Evolutionary conservation across 805 yeast genomes (phyloP), one percentile per base, ranked within the genome.

Genomic region (Lipomyces chichibuensis): DNA sequence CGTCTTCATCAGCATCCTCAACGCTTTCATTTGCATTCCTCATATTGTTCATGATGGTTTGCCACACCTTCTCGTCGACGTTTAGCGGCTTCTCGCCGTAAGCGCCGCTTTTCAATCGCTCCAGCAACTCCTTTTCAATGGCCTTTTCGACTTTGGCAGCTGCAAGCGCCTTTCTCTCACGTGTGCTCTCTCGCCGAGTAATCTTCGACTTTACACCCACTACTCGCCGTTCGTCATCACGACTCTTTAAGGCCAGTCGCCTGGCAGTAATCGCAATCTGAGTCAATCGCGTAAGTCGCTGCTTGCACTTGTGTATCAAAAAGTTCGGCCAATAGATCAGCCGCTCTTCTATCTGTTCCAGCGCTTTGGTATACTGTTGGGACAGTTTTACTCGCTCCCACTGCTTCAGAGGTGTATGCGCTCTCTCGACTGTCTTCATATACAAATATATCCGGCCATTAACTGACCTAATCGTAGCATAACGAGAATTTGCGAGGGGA

Each of bases 111-210:
- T 95, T 95, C 76, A 95, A 85, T 79, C 99, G 88, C 63, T 93
- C 97, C 75, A 95, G 83, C 72, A 95, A 84, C 79, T 95, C 99
- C 80, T 92, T 92, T 80, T 95, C 99, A 73, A 95, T 95, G 14
- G 97, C 92, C 80, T 91, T 92, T 78, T 95, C 99, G 73, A 95
- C 91, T 82, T 90, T 91, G 32, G 99, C 99, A 52, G 99, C 98
- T 29, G 91, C 91, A 69, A 95, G 82, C 0, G 99, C 99, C 81
- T 95, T 95, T 79, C 99, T 85, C 80, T 95, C 99, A 79, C 99
- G 86, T 69, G 91, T 90, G 74, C 88, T 88, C 80, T 95, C 99
- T 81, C 98, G 89, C 81, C 97, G 86, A 81, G 89, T 91, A 56
- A 95, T 97, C 83, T 95, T 95, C 70, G 92, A 96, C 74, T 93